Evolutionary conservation across 2,329 filamentous ascomycete species (phyloP).

Genomic region (Talaromyces sp.): DNA sequence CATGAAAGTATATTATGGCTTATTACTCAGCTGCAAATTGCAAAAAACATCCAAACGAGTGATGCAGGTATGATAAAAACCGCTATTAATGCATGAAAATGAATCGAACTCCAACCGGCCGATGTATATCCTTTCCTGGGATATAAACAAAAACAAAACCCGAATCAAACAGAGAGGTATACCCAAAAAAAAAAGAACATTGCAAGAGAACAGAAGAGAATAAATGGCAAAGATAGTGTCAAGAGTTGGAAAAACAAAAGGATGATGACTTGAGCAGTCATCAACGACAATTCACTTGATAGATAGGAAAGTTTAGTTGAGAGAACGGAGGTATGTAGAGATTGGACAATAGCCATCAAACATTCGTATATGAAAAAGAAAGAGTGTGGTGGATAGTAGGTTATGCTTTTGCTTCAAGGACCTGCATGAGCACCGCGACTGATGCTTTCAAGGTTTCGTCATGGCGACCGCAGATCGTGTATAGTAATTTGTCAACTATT

Average conservation of each 20-base stretch:
- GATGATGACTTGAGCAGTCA: neutral
- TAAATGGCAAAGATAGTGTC: neutral
- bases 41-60: neutral
- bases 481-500: conserved; percentile 32
- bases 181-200: neutral
- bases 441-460: conserved; percentile 33
- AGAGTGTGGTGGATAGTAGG: neutral
- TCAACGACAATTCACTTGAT: neutral
- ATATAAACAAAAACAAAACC: neutral
- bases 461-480: conserved; percentile 29
- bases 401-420: conserved; percentile 28
- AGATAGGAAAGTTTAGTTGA: neutral
- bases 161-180: neutral
- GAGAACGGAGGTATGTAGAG: neutral
- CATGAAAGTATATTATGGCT: neutral
- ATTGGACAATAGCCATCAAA: neutral
- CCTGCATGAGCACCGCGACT: conserved; percentile 31
- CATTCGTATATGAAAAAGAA: neutral
- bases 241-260: neutral
- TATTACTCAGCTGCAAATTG: neutral
- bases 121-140: neutral
- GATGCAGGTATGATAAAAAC: neutral
- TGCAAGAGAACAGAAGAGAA: neutral
- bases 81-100: neutral
- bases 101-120: neutral